A percentile compares a stretch with the other conserved stretches of the same genome.
These are phyloP conservation scores for Mikania micrantha DNA, from an alignment of 129 eudicot genomes.

Conservation along the genomic window DNA sequence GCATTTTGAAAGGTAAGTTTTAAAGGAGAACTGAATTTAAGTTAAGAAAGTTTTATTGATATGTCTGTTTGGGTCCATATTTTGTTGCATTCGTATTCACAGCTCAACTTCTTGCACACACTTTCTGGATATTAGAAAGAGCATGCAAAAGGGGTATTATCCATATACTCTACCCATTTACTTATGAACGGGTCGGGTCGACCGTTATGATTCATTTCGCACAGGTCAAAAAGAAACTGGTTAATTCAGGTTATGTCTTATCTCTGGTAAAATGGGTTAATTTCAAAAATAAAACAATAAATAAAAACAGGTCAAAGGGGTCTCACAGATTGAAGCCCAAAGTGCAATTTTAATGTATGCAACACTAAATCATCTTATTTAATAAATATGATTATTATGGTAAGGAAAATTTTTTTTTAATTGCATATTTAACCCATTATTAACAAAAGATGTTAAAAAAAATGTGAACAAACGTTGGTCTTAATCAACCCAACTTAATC, in stretches of 20 bases:
- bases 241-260: neutral
- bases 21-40: neutral
- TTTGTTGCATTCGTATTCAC: conserved; percentile 7
- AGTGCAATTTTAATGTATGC: no score
- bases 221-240: no score
- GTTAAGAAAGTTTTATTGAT: neutral
- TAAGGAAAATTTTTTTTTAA: neutral
- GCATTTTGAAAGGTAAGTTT: neutral
- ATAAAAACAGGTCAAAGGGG: neutral
- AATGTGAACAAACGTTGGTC: neutral
- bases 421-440: neutral
- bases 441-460: neutral
- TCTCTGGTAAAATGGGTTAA: neutral
- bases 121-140: neutral
- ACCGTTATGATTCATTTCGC: no score
- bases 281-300: neutral
- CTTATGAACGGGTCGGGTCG: neutral
- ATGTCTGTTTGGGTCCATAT: neutral
- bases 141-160: neutral
- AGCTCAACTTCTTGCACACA: neutral
- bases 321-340: no score
- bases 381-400: no score
- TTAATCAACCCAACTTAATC: neutral
- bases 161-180: neutral
- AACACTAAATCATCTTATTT: no score